A percentile compares a stretch with the other conserved stretches of the same genome.
Conservation (phyloP, 352 stramenopile species). For the Lagenidium sp. region DNA sequence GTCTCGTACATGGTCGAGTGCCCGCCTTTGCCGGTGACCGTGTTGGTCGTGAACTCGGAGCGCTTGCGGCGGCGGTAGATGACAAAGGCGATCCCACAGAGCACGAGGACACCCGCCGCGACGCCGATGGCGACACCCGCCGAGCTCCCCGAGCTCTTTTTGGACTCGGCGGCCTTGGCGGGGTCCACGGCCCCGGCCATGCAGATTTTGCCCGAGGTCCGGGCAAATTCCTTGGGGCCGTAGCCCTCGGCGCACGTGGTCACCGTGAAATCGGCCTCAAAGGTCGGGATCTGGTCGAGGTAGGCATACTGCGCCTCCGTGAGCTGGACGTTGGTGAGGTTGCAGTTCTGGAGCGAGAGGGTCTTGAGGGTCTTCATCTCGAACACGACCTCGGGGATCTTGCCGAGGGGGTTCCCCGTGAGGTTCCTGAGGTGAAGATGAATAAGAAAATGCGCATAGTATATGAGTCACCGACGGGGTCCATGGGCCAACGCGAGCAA, state of each 20-base stretch:
- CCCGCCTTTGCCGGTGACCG: background rate
- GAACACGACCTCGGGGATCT: constrained; percentile 36
- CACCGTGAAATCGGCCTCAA: constrained; percentile 35
- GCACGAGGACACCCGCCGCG: constrained; percentile 25
- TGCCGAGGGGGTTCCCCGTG: constrained; percentile 29
- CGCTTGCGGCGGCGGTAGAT: constrained; percentile 17
- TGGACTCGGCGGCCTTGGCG: constrained; percentile 1
- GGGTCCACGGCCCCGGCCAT: constrained; percentile 7
- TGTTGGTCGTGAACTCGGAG: background rate
- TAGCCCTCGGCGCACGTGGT: constrained; percentile 16
- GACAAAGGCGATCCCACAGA: constrained; percentile 30
- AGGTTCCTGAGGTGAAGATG: constrained; percentile 20
- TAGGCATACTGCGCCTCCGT: constrained; percentile 22
- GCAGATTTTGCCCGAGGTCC: constrained; percentile 16
- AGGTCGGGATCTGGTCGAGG: constrained; percentile 28
- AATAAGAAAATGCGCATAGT: too few relatives aligned
- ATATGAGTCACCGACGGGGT: background rate
- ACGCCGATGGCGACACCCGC: constrained; percentile 33
- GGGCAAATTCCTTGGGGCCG: background rate
- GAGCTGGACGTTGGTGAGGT: constrained; percentile 50
- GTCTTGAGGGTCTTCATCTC: constrained; percentile 30
- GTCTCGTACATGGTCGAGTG: constrained; percentile 15
- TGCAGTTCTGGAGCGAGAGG: constrained; percentile 34
- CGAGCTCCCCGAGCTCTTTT: constrained; percentile 10
- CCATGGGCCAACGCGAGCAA: background rate